Evolutionary conservation across 805 yeast species (phyloP), one percentile per base, ranked within the genome.

Genomic region (Pichia kluyveri): DNA sequence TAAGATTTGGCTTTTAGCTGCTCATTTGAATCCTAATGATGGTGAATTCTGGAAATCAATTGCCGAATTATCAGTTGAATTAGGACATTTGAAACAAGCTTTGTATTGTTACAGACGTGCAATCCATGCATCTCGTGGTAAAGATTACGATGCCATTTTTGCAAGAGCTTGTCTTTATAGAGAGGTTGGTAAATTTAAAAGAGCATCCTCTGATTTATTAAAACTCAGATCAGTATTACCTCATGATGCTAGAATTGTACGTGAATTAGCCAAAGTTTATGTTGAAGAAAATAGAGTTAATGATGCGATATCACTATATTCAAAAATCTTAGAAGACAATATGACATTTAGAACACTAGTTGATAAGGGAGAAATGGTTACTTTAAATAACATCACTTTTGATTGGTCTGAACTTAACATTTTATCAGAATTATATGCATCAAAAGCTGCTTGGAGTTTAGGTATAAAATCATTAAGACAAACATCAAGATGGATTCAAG

Each of bases 391-490:
- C 30, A 73, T 87, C 1, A 63, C 64, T 23, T 93, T 91, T 62
- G 88, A 80, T 43, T 93, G 96, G 95, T 83, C 95, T 0, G 90
- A 86, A 51, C 70, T 91, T 43, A 91, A 93, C 57, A 86, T 88
- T 50, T 69, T 91, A 40, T 75, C 86, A 9, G 98, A 93, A 57
- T 68, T 91, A 38, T 84, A 85, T 57, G 72, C 80, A n/a, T 77
- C 79, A 46, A 83, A 80, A 48, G 80, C 77, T 41, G 79, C 83
- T 5, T 84, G 80, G 72, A 62, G 62, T 10, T 69, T 76, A 11
- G 93, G 90, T 1, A 74, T 88, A 17, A 75, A 73, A 48, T 71
- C 80, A 1, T 75, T 88, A 32, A 84, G 84, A 55, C 68, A 74
- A 30, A 83, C 86, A 11, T 78, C 96, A 0, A 70, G 99, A 52